phyloP scores from a whole-genome alignment of 192 early-diverging fungal genomes.

The Coemansia sp. region DNA sequence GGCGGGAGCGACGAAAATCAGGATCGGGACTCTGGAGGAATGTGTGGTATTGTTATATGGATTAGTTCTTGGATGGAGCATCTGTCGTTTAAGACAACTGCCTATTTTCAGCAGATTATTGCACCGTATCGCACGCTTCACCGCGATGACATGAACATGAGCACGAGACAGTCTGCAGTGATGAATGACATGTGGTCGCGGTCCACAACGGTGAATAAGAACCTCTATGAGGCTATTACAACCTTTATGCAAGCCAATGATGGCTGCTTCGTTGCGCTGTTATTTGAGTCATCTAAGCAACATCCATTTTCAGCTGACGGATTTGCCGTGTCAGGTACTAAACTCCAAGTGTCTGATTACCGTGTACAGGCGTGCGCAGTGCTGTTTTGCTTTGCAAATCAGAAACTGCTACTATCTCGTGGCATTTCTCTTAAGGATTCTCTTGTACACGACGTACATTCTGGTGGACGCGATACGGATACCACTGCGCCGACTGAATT shows the following conservation, averaged over 20 bases:
- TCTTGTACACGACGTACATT: conserved; percentile 33
- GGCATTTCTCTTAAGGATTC: conserved; percentile 26
- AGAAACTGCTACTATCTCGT: conserved; percentile 25
- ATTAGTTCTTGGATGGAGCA: conserved; percentile 30
- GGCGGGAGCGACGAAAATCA: conserved; percentile 10
- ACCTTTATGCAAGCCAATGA: conserved; percentile 41
- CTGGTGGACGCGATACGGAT: neutral
- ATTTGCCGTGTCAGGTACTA: conserved; percentile 41
- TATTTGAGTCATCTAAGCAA: conserved; percentile 49
- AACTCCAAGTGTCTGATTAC: conserved; percentile 34
- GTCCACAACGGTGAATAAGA: conserved; percentile 18
- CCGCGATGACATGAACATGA: conserved; percentile 21
- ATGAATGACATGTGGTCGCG: conserved; percentile 45
- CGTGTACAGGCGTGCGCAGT: conserved; percentile 49
- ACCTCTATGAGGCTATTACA: conserved; percentile 24
- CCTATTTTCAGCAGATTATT: conserved; percentile 49
- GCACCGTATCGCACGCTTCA: conserved; percentile 37
- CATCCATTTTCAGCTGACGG: conserved; percentile 38
- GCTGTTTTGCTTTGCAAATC: conserved; percentile 46
- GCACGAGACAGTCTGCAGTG: conserved; percentile 18
- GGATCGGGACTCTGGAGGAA: conserved; percentile 11
- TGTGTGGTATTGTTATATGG: conserved; percentile 33
- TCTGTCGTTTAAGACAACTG: conserved; percentile 44
- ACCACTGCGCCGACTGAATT: neutral
- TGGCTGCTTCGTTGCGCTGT: conserved; percentile 45